Evolutionary conservation across 192 early-diverging fungal species (phyloP), one percentile per base, ranked within the genome.

Genomic region (Fimicolochytrium jonesii): DNA sequence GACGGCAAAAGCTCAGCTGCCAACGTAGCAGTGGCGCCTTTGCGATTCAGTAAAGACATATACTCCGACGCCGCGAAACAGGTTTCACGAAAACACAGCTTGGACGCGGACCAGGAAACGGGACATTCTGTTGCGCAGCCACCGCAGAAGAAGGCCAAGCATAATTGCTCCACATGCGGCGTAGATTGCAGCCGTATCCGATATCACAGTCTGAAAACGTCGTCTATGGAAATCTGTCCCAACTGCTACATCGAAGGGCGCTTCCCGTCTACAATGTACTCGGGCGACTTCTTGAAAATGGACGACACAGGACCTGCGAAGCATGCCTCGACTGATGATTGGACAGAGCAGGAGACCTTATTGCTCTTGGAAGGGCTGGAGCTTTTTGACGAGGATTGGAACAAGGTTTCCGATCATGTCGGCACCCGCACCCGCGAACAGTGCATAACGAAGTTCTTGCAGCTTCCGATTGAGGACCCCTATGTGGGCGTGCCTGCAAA

Each of bases 371-470:
- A 99, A 77, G 96, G 85, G 1, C 70, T 99, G 18, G 96, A 99
- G 66, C 77, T 92, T 78, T 95, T 81, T 75, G 90, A 95, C 45
- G 90, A 96, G 42, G 92, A 97, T 66, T 99, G 96, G 96, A 79
- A 83, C 54, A 81, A 85, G 39, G 85, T 99, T 34, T 84, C 94
- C 15, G 92, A 93, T 44, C 92, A 95, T 57, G 93, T 99, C 3
- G 93, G 92, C 0, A 93, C 92, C 11, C 77, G 88, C 31, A 88
- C 87, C 2, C 87, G 89, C 60, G 92, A 95, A 49, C 89, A 96
- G 64, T 99, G 96, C 60, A 83, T 99, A 28, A 69, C 89, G 33
- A 82, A 90, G 31, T 97, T 99, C 70, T 70, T 80, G 20, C 84
- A 92, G 68, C 69, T 96, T 56, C 95, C 95, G 6, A 91, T 98